Base-by-base conservation (phyloP, 2,329 filamentous ascomycete genomes). In the Calonectria leucothoes region DNA sequence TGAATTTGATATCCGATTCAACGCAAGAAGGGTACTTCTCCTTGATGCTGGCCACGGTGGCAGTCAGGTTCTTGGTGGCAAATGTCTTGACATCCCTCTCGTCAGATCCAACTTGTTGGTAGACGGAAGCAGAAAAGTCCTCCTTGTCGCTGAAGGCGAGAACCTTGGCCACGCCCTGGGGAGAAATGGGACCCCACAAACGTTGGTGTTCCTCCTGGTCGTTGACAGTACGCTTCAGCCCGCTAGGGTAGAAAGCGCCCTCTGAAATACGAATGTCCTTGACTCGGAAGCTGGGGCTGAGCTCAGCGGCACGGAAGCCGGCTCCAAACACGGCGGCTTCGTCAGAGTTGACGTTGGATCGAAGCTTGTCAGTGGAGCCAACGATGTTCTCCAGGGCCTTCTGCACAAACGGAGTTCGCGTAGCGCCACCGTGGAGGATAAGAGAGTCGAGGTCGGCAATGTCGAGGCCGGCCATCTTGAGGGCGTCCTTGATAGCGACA, bases 321-420 rank as follows among this genome's bases (percentile, higher is more conserved):
- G 97, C 96, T 79, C 97, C 97, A 84, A 98, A 98, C 12, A 98
- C 97, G 65, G 97, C 97, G 29, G 97, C 94, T 86, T 99, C 97
- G 81, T 99, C 97, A 14, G 96, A 94, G 86, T 99, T 99, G 82
- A 99, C 97, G 80, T 97, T 99, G 81, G 93, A 94, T 76, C 95
- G 93, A 73, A 99, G 89, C 88, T 98, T 98, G 66, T 94, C 92
- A 10, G 92, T 85, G 23, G 89, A 91, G 45, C 94, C 94, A 65
- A 93, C 90, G 52, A 94, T 85, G 74, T 92, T 91, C 85, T 98
- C 95, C 20, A 99, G 91, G 80, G 94, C 90, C 85, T 93, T 96
- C 84, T 98, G 96, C 14, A 99, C 95, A 80, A 98, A 98, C 0
- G 97, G 97, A 11, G 96, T 98, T 74, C 97, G 92, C 57, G 95